These are phyloP conservation scores for Colletotrichum sp. DNA, from an alignment of 2,329 filamentous ascomycete species.

Conservation along the genomic window DNA sequence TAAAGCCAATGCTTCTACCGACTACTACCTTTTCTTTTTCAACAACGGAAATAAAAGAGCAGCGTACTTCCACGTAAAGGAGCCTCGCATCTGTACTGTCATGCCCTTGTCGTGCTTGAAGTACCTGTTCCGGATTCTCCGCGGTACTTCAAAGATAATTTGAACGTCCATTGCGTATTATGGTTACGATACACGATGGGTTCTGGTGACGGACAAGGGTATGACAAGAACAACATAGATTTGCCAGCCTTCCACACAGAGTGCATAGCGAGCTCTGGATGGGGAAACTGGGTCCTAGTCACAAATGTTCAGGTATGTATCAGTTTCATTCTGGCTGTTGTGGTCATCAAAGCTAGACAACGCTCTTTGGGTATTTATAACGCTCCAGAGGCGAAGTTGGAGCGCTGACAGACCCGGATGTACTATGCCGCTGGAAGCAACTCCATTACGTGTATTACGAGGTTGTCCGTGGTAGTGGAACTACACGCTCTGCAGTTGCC, in stretches of 20 bases:
- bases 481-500: rapidly evolving
- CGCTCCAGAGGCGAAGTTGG: not conserved
- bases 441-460: rapidly evolving
- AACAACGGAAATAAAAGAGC: not conserved
- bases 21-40: not conserved
- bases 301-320: rapidly evolving
- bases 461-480: rapidly evolving
- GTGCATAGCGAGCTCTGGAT: not conserved
- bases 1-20: not conserved
- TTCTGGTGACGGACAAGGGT: not conserved
- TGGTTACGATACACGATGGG: not conserved
- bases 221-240: not conserved
- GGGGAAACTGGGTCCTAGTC: not conserved
- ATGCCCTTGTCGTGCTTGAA: not conserved
- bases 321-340: not conserved
- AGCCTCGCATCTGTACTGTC: not conserved
- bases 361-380: not conserved
- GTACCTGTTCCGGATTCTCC: rapidly evolving
- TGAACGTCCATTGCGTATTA: not conserved
- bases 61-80: not conserved
- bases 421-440: not conserved
- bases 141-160: not conserved
- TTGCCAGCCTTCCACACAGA: not conserved
- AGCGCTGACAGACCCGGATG: not conserved
- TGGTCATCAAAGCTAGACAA: not conserved